These are phyloP conservation scores for Cucurbita moschata DNA, from an alignment of 306 rosid species.

Conservation along the genomic window DNA sequence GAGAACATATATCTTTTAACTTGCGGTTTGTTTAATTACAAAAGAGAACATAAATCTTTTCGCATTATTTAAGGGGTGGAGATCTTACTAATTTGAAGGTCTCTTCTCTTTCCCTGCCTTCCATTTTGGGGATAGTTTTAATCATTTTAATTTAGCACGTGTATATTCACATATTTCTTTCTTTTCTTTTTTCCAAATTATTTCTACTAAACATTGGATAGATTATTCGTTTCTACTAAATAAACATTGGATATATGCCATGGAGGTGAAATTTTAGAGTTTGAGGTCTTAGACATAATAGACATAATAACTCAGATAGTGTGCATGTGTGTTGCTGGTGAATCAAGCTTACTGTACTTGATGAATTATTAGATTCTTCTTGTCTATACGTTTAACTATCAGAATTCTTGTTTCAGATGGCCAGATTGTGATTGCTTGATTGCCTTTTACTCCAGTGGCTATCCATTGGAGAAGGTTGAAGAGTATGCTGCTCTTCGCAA, in stretches of 20 bases:
- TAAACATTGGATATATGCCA: background rate
- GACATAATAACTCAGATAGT: background rate
- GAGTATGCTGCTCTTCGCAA: conserved; percentile 84
- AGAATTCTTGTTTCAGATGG: conserved; percentile 63
- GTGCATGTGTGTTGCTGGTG: background rate
- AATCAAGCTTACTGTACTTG: background rate
- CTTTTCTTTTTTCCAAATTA: background rate
- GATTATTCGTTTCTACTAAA: too few relatives aligned
- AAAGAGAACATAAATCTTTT: background rate
- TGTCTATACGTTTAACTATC: conserved; percentile 9
- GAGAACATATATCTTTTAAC: background rate
- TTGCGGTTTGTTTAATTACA: too few relatives aligned
- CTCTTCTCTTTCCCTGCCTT: background rate
- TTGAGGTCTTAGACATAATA: background rate
- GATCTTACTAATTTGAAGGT: background rate
- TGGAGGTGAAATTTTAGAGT: background rate
- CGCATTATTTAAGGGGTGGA: background rate
- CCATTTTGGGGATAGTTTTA: background rate
- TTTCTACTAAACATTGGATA: background rate
- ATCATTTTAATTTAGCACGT: background rate
- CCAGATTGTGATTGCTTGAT: conserved; percentile 91
- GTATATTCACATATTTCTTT: background rate
- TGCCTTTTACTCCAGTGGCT: conserved; percentile 87
- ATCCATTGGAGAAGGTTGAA: conserved; percentile 85
- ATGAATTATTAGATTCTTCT: background rate